phyloP scores from a whole-genome alignment of 148 eudicot species.

The Salicornia ramosissima region DNA sequence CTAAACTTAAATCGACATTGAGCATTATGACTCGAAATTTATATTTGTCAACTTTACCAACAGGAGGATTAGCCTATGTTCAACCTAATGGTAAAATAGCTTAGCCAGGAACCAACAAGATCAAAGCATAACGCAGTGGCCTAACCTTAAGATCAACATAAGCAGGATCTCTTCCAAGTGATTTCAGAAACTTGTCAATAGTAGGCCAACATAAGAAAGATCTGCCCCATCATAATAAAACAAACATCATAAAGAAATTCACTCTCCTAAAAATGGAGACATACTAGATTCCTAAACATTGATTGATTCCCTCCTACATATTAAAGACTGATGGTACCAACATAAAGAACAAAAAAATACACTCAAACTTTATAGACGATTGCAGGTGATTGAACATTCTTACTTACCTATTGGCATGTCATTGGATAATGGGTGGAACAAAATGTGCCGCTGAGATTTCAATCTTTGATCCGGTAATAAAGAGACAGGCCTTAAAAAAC shows the following conservation, averaged over 20 bases:
- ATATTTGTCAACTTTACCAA: too few species aligned
- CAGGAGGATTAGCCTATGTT: slow-evolving; percentile 69
- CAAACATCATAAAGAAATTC: slow-evolving; percentile 2
- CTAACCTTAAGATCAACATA: slow-evolving; percentile 89
- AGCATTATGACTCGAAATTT: too few species aligned
- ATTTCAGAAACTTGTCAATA: slow-evolving; percentile 79
- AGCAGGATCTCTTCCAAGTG: slow-evolving; percentile 58
- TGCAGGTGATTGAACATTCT: too few species aligned
- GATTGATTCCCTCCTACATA: too few species aligned
- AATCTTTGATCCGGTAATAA: slow-evolving; percentile 68
- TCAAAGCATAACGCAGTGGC: slow-evolving; percentile 1
- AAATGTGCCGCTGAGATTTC: slow-evolving; percentile 47
- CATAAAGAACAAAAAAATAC: too few species aligned
- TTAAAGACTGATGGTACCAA: too few species aligned
- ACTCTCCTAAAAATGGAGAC: not conserved
- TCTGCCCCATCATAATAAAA: slow-evolving; percentile 38
- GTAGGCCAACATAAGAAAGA: slow-evolving; percentile 46
- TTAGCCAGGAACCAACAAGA: slow-evolving; percentile 4
- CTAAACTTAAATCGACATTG: too few species aligned
- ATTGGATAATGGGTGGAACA: slow-evolving; percentile 90
- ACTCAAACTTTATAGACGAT: too few species aligned
- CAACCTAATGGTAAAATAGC: slow-evolving; percentile 10
- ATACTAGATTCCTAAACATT: too few species aligned
- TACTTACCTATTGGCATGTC: slow-evolving; percentile 75
- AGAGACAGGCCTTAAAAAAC: slow-evolving; percentile 42